phyloP scores from a whole-genome alignment of 768 basidiomycete species.

The Suillus variegatus region DNA sequence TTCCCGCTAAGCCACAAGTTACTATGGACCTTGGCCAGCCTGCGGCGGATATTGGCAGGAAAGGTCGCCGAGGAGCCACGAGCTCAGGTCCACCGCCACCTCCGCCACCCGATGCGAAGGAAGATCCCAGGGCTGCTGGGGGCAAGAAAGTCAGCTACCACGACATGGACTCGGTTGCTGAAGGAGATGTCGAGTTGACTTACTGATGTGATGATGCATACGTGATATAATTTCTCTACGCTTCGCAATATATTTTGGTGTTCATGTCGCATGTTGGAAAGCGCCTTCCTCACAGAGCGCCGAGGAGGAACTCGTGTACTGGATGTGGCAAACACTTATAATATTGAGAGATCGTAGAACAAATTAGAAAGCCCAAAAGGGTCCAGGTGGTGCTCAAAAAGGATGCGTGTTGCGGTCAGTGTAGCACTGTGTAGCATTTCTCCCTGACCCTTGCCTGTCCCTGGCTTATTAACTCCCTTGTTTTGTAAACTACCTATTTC shows the following conservation, averaged over 20 bases:
- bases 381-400: slow-evolving; percentile 1
- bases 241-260: slow-evolving; percentile 30
- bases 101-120: slow-evolving; percentile 85
- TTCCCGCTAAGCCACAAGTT: slow-evolving; percentile 77
- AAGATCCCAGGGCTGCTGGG: slow-evolving; percentile 89
- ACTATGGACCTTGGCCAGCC: slow-evolving; percentile 46
- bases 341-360: neutral
- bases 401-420: slow-evolving; percentile 2
- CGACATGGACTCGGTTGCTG: slow-evolving; percentile 93
- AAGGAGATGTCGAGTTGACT: slow-evolving; percentile 66
- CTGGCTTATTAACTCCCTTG: neutral
- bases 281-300: neutral
- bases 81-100: slow-evolving; percentile 65
- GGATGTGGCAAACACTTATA: neutral
- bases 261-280: slow-evolving; percentile 9
- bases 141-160: slow-evolving; percentile 92
- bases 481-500: neutral
- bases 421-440: neutral
- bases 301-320: neutral
- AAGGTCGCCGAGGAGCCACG: slow-evolving; percentile 39
- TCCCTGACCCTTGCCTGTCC: neutral
- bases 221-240: slow-evolving; percentile 19
- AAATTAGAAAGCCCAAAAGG: neutral
- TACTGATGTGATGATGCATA: slow-evolving; percentile 32
- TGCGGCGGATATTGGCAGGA: slow-evolving; percentile 28